phyloP scores from a whole-genome alignment of 2,329 filamentous ascomycete species.

The Diaporthe ampelina region DNA sequence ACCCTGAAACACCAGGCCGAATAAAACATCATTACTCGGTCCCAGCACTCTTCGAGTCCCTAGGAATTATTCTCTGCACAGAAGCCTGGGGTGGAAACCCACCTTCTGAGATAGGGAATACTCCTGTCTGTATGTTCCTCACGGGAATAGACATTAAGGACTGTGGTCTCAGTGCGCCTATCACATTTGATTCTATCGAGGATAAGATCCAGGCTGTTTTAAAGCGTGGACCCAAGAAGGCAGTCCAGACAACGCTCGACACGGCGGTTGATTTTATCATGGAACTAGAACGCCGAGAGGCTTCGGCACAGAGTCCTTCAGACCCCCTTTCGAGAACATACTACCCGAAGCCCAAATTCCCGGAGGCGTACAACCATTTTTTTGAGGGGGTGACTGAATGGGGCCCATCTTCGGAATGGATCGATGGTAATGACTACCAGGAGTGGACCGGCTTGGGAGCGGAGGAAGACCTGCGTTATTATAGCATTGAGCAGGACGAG shows the following conservation, averaged over 20 bases:
- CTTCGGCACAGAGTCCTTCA: not conserved
- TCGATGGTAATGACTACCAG: not conserved
- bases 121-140: not conserved
- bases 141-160: not conserved
- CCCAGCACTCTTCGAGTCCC: not conserved
- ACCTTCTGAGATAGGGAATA: not conserved
- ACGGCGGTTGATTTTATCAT: slow-evolving; percentile 2
- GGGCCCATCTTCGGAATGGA: not conserved
- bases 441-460: not conserved
- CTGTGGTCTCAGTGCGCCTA: slow-evolving; percentile 9
- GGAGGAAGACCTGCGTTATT: not conserved
- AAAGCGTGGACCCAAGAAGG: not conserved
- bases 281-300: not conserved
- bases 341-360: not conserved
- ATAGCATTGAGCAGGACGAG: not conserved
- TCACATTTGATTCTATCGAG: slow-evolving; percentile 14
- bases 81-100: not conserved
- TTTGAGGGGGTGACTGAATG: not conserved
- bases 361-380: not conserved
- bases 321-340: not conserved
- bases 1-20: not conserved
- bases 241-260: not conserved
- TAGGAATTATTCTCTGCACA: not conserved
- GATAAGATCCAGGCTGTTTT: slow-evolving; percentile 4
- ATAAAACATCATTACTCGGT: not conserved